A percentile compares a stretch with the other conserved stretches of the same genome.
Evolutionary conservation across 768 basidiomycete species (phyloP).

Genomic region (Leccinum boreale): DNA sequence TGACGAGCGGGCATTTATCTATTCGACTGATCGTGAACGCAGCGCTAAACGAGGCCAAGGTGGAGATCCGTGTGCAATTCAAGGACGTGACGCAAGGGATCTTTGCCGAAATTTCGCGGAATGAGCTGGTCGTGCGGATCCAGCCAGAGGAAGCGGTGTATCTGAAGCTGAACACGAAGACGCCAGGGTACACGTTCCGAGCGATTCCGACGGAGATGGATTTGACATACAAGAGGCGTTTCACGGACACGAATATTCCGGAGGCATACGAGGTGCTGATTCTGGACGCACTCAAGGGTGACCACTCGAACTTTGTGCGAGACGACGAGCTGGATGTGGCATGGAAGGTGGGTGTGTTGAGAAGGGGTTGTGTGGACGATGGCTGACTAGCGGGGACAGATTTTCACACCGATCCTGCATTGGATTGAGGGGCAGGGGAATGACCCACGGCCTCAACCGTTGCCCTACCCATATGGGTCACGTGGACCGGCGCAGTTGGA

Average conservation of each 20-base stretch:
- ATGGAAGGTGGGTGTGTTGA: slow-evolving; percentile 73
- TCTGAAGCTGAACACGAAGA: slow-evolving; percentile 94
- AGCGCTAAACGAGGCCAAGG: slow-evolving; percentile 98
- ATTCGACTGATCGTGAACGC: slow-evolving; percentile 10
- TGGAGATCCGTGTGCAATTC: slow-evolving; percentile 96
- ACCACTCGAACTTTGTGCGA: slow-evolving; percentile 98
- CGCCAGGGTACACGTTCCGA: slow-evolving; percentile 85
- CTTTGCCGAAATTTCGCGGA: slow-evolving; percentile 93
- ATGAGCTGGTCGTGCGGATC: slow-evolving; percentile 96
- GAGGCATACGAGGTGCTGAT: slow-evolving; percentile 97
- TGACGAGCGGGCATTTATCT: slow-evolving; percentile 3
- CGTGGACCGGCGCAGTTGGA: slow-evolving; percentile 89
- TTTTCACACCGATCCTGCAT: slow-evolving; percentile 91
- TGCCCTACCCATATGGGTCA: slow-evolving; percentile 87
- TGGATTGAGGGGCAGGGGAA: slow-evolving; percentile 87
- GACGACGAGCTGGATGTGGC: slow-evolving; percentile 96
- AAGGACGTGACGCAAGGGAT: slow-evolving; percentile 97
- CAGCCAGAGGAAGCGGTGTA: slow-evolving; percentile 97
- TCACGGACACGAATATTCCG: slow-evolving; percentile 87
- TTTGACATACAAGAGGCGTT: slow-evolving; percentile 94
- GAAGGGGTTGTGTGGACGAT: background rate
- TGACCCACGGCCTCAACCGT: slow-evolving; percentile 39
- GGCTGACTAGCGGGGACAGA: slow-evolving; percentile 44
- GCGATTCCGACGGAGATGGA: slow-evolving; percentile 98
- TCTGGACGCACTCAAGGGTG: slow-evolving; percentile 93